These are phyloP conservation scores for Blastocystis sp. DNA, from an alignment of 352 stramenopile species.

Conservation along the genomic window DNA sequence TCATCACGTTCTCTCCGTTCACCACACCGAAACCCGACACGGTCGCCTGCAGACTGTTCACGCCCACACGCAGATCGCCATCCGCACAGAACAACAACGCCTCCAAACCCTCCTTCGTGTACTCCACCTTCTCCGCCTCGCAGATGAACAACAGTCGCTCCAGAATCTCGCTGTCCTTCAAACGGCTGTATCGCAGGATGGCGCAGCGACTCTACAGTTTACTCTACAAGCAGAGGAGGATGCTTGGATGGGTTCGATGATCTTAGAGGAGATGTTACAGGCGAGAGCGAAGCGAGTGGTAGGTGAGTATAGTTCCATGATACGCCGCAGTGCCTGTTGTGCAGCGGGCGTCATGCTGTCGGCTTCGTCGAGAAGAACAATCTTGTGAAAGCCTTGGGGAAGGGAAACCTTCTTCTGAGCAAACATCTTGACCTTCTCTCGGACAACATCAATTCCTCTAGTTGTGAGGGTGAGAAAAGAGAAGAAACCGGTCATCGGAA, in stretches of 20 bases:
- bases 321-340: constrained; percentile 92
- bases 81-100: constrained; percentile 97
- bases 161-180: constrained; percentile 92
- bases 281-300: constrained; percentile 95
- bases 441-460: constrained; percentile 79
- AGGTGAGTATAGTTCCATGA: constrained; percentile 96
- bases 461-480: constrained; percentile 12
- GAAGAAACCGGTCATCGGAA: constrained; percentile 86
- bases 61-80: constrained; percentile 95
- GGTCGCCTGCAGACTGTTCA: constrained; percentile 98
- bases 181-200: constrained; percentile 90
- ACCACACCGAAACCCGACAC: constrained; percentile 88
- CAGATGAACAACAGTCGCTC: constrained; percentile 87
- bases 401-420: constrained; percentile 94
- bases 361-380: constrained; percentile 98
- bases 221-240: background rate
- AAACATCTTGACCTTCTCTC: constrained; percentile 98
- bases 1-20: constrained; percentile 90
- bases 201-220: constrained; percentile 85
- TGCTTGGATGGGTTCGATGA: constrained; percentile 93
- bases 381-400: constrained; percentile 86
- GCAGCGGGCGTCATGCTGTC: constrained; percentile 94
- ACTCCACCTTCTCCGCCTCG: constrained; percentile 81
- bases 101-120: constrained; percentile 85
- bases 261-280: constrained; percentile 97